Evolutionary conservation across 176 grass and related monocot species (phyloP), one percentile per base, ranked within the genome.

Genomic region (Oryza nivara): DNA sequence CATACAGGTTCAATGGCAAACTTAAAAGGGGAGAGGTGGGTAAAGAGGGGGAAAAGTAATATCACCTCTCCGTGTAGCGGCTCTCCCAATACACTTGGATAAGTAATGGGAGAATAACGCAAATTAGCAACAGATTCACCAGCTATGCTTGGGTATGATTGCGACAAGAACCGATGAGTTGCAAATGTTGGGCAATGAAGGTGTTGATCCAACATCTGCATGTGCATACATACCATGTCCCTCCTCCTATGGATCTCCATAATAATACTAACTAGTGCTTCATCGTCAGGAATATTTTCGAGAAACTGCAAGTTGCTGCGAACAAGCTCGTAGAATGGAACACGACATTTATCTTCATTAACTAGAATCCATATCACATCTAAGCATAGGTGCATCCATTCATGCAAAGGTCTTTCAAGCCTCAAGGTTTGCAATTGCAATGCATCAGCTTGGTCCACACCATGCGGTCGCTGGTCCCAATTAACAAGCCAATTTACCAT

Each of bases 171-270:
- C 30, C 96, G 89, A 67, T 98, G 96, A 72, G 96, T 98, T 49
- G 91, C 93, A 65, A 98, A 98, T 35, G 93, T 94, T 70, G 96
- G 96, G 75, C 96, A 98, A 84, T 98, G 96, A 82, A 98, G 88
- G 71, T 95, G 93, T 51, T 98, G 96, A 79, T 98, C 96, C 80
- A 98, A 85, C 96, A 98, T 98, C 78, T 98, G 96, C 96, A 98
- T 98, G 88, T 98, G 93, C 91, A 94, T 98, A n/a, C 93, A 94
- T 68, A 98, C 96, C 93, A 95, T 92, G 78, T 98, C 96, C 81
- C 96, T 93, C 81, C 96, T 95, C 76, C 93, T 92, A 70, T 98
- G 96, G 65, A 98, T 95, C 80, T 98, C 96, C 88, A 98, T 88
- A 80, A 98, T 95, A 48, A 98, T 93, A 82, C 91, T 94, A 88